phyloP scores from a whole-genome alignment of 2,329 filamentous ascomycete genomes.

The Colletotrichum euphorbiae region DNA sequence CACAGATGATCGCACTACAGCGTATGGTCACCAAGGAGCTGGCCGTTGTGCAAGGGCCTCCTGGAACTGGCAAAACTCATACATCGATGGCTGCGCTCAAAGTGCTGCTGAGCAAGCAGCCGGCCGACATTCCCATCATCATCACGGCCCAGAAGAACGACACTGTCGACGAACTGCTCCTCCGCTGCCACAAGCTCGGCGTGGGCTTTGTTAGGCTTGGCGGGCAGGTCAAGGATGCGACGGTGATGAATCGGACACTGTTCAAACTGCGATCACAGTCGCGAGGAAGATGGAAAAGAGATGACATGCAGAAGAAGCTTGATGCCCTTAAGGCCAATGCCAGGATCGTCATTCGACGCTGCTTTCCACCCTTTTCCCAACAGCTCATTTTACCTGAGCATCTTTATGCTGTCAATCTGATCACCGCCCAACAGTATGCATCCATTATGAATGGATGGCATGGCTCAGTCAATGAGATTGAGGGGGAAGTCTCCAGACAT shows the following conservation, averaged over 20 bases:
- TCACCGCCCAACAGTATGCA: constrained; percentile 22
- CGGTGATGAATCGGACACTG: constrained; percentile 74
- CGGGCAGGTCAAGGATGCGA: constrained; percentile 73
- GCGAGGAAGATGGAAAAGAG: not conserved
- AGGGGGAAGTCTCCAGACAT: not conserved
- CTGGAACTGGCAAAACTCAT: constrained; percentile 81
- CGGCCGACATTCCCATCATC: constrained; percentile 74
- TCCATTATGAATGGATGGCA: constrained; percentile 32
- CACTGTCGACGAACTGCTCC: constrained; percentile 84
- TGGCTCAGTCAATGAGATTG: not conserved
- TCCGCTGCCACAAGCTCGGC: constrained; percentile 63
- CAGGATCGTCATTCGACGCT: constrained; percentile 12
- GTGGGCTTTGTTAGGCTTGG: constrained; percentile 73
- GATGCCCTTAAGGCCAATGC: constrained; percentile 11
- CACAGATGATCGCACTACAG: constrained; percentile 76
- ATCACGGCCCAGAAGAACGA: constrained; percentile 92
- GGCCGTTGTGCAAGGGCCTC: constrained; percentile 86
- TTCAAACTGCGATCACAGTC: constrained; percentile 65
- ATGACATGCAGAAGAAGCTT: constrained; percentile 16
- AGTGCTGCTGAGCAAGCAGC: constrained; percentile 71
- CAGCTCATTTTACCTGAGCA: constrained; percentile 16
- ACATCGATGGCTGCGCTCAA: constrained; percentile 80
- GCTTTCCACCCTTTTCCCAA: constrained; percentile 8
- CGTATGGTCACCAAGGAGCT: constrained; percentile 78
- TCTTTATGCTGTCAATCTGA: constrained; percentile 13